Base-by-base conservation (phyloP, 176 grass and related monocot species). In the Avena eriantha region DNA sequence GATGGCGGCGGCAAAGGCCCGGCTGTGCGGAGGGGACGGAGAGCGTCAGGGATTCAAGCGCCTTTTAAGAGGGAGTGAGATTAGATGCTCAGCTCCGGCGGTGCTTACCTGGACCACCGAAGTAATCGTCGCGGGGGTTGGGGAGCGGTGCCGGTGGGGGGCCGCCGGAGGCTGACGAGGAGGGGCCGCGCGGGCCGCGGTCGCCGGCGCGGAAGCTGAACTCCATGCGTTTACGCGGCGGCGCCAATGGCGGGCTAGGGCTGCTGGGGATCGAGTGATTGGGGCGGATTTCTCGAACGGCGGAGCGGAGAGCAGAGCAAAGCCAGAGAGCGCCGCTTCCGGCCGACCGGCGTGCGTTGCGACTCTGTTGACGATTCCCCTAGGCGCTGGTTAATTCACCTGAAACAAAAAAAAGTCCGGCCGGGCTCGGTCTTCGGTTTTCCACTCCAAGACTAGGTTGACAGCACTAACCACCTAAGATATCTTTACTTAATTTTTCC, bases 191-290 rank as follows among this genome's bases (percentile, higher is more conserved):
- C n/a, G 11, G 48, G 48, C 48, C n/a, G 66, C 33, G 26, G 49
- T 86, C 75, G 17, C 76, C 91, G 69, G 80, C 74, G 29, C 91
- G 84, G 68, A 86, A 89, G 17, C 76, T 21, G 75, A 92, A 89
- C 79, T 89, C 90, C 90, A 89, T 89, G 24, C 23, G 21, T 10
- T 15, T 3, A 16, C 34, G 51, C 29, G 16, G 51, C 75, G 36
- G 57, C 43, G 57, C 43, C 4, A 39, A 3, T 15, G 48, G 16
- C 55, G 21, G 14, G 51, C 8, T 56, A 17, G 21, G 34, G 36
- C 17, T 46, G 19, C 7, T 14, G 19, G 19, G 29, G 21, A 13
- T 0, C 10, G n/a, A 48, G 19, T 21, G 70, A 24, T 0, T 4
- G 70, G 43, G 1, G 9, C 58, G 3, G 21, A 60, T 60, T 60